Evolutionary conservation across 768 basidiomycete genomes (phyloP).

Genomic region (Psilocybe sp.): DNA sequence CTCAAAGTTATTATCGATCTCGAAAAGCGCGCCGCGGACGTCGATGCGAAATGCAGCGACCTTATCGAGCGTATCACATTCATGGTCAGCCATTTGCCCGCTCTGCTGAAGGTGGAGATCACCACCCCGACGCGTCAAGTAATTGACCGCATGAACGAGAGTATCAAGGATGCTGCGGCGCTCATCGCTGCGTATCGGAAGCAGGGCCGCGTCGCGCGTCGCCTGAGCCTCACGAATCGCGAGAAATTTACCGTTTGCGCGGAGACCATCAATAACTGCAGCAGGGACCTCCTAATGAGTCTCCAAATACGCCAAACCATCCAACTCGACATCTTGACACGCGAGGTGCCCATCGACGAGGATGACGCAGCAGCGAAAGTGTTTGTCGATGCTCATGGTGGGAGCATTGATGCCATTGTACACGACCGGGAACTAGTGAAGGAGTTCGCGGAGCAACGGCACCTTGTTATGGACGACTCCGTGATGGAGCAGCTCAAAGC

Average conservation of each 20-base stretch:
- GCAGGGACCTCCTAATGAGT: constrained; percentile 35
- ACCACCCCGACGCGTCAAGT: constrained; percentile 31
- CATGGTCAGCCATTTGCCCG: constrained; percentile 36
- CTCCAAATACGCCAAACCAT: constrained; percentile 38
- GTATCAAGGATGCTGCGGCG: constrained; percentile 32
- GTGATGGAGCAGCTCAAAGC: constrained; percentile 38
- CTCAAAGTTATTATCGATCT: constrained; percentile 39
- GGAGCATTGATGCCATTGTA: constrained; percentile 32
- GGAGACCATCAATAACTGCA: constrained; percentile 28
- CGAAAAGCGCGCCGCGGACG: constrained; percentile 33
- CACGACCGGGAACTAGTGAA: constrained; percentile 32
- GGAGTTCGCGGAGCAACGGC: constrained; percentile 32
- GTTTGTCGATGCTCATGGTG: constrained; percentile 33
- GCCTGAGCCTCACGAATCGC: constrained; percentile 34
- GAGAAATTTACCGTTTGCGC: constrained; percentile 33
- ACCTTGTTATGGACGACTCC: constrained; percentile 33
- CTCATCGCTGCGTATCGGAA: constrained; percentile 37
- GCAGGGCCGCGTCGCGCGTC: constrained; percentile 30
- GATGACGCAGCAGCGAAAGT: constrained; percentile 32
- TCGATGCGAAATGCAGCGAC: constrained; percentile 37
- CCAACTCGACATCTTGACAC: constrained; percentile 33
- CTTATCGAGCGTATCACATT: constrained; percentile 38
- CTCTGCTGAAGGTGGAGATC: constrained; percentile 29
- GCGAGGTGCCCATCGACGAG: constrained; percentile 32
- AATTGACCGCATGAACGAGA: constrained; percentile 34